Conservation (phyloP, 2,329 filamentous ascomycete species). For the Venturia aucupariae region DNA sequence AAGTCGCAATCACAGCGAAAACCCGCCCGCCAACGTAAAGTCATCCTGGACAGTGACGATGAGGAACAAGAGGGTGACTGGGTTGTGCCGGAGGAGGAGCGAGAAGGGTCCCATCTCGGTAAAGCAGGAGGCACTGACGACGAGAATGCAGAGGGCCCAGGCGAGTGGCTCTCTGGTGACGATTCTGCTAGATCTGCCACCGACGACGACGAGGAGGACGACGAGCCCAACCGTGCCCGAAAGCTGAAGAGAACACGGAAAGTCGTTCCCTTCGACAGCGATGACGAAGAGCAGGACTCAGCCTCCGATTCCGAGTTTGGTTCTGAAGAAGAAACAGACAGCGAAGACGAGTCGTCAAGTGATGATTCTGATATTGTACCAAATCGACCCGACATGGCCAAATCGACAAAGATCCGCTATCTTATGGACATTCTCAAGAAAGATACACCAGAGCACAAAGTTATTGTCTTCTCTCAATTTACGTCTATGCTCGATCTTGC, state of each 20-base stretch:
- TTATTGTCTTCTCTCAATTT: slow-evolving; percentile 97
- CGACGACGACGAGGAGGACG: slow-evolving; percentile 44
- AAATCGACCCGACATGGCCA: slow-evolving; percentile 23
- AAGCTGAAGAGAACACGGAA: slow-evolving; percentile 30
- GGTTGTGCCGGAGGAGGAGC: slow-evolving; percentile 58
- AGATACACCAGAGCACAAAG: slow-evolving; percentile 78
- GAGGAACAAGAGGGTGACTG: slow-evolving; percentile 64
- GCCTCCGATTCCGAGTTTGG: slow-evolving; percentile 31
- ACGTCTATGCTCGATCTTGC: slow-evolving; percentile 96
- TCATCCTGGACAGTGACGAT: slow-evolving; percentile 58
- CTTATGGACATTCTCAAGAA: slow-evolving; percentile 70
- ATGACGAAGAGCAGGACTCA: slow-evolving; percentile 23
- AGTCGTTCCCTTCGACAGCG: slow-evolving; percentile 46
- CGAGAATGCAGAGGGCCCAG: slow-evolving; percentile 78
- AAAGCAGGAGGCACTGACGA: slow-evolving; percentile 79
- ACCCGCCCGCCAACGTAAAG: slow-evolving; percentile 19
- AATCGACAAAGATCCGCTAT: slow-evolving; percentile 86
- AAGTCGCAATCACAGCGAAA: slow-evolving; percentile 16
- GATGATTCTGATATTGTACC: slow-evolving; percentile 37
- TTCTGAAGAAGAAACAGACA: slow-evolving; percentile 35
- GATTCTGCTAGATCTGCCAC: slow-evolving; percentile 54
- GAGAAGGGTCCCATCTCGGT: slow-evolving; percentile 56
- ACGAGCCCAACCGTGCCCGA: slow-evolving; percentile 35
- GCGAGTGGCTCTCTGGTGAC: slow-evolving; percentile 69
- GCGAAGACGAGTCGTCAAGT: slow-evolving; percentile 27